Evolutionary conservation across 169 alveolate genomes (phyloP).

Genomic region (Fabrea salina): DNA sequence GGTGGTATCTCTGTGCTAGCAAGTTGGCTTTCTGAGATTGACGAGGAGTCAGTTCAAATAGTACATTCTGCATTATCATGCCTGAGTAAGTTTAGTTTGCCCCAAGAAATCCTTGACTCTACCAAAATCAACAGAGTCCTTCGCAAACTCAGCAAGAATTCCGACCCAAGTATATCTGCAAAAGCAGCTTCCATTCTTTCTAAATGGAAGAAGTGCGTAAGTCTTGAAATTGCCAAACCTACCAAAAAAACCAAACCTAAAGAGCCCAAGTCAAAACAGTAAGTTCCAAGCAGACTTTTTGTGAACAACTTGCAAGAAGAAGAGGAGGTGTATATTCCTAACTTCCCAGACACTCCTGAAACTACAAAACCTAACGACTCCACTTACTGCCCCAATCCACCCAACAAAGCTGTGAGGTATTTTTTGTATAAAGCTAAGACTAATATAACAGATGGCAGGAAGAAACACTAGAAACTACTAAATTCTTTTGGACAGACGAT

Average conservation of each 20-base stretch:
- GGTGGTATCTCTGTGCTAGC: constrained; percentile 8
- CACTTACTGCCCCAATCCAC: no score
- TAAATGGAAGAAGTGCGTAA: neutral
- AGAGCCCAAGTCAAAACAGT: no score
- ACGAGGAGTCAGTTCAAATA: neutral
- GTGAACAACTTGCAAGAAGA: no score
- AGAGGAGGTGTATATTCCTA: constrained; percentile 22
- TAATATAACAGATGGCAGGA: constrained; percentile 16
- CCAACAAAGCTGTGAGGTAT: constrained; percentile 17
- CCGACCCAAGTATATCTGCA: constrained; percentile 9
- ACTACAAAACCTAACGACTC: neutral
- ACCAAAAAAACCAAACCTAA: no score
- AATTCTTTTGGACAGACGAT: constrained; percentile 14
- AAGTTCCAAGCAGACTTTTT: no score
- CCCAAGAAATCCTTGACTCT: neutral
- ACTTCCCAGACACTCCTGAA: constrained; percentile 19
- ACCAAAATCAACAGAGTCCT: constrained; percentile 7
- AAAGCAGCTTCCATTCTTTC: constrained; percentile 13
- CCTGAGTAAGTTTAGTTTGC: constrained; percentile 14
- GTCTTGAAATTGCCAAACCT: no score
- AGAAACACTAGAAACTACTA: neutral
- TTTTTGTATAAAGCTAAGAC: neutral
- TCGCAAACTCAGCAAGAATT: neutral
- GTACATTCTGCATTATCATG: constrained; percentile 6
- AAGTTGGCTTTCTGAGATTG: constrained; percentile 3